phyloP scores from a whole-genome alignment of 345 rosid species.

The Moricandia arvensis region DNA sequence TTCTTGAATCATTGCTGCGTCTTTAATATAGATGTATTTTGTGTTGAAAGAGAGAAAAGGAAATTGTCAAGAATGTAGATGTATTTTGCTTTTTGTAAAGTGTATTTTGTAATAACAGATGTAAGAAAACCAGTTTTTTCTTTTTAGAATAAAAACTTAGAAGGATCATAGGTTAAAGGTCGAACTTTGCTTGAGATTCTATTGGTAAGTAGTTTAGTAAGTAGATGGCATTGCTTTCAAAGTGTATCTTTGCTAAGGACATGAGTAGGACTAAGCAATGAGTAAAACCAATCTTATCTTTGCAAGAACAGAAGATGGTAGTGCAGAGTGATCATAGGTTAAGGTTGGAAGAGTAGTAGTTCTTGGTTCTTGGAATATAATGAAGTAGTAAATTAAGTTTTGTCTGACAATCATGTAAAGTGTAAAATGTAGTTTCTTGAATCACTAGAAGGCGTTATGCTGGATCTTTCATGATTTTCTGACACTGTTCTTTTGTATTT shows the following conservation, averaged over 20 bases:
- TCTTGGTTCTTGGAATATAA: no score
- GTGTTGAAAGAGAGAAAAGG: not conserved
- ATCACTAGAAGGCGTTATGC: no score
- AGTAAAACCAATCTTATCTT: not conserved
- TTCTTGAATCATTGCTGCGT: constrained; percentile 6
- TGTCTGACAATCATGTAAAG: not conserved
- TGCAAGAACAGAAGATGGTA: not conserved
- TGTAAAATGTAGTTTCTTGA: not conserved
- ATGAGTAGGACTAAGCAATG: not conserved
- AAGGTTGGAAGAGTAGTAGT: not conserved
- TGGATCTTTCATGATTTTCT: no score
- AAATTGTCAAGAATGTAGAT: not conserved
- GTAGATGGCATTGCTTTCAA: no score
- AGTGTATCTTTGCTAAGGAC: not conserved
- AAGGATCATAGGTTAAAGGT: no score
- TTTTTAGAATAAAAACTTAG: no score
- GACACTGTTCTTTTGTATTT: no score
- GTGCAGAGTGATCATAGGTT: not conserved
- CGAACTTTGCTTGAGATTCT: no score
- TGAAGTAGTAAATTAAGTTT: not conserved
- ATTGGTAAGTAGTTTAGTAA: no score
- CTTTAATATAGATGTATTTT: not conserved
- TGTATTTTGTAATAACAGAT: no score
- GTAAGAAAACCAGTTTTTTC: no score
- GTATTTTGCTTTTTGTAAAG: no score